Base-by-base conservation (phyloP, 2,329 filamentous ascomycete species). In the Colletotrichum liriopes region DNA sequence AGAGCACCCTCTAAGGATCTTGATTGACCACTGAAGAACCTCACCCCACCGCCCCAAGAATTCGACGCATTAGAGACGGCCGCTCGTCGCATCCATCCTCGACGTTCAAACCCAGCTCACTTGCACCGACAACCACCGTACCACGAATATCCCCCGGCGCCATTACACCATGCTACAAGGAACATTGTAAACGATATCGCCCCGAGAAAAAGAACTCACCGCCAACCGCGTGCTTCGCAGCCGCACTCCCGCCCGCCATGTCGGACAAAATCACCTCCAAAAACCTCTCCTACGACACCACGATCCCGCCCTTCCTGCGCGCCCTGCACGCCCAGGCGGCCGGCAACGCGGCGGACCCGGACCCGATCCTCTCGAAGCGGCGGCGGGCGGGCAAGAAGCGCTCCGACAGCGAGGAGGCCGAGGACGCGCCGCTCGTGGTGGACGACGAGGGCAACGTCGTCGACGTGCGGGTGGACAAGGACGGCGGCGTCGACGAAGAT, bases 361-460 rank as follows among this genome's bases (percentile, higher is more conserved):
- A 90, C 67, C 86, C 87, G 5, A 82, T 89, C 52, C 82, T 89
- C 47, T 84, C 87, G 1, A 84, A 82, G 7, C 84, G 84, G 23
- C 82, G 87, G 2, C 83, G 88, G n/a, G 83, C 86, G 60, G 81
- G 77, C 70, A 88, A 85, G 82, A 88, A 84, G 82, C 87, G 86
- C 45, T 89, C 88, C 20, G 89, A 84, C 71, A 91, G 92, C 75
- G 91, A 92, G 51, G 91, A 94, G 72, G 93, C 92, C 16, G 93
- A 96, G 76, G 93, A 96, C 79, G 92, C 87, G 61, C 94, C 94
- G 0, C 86, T 94, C 0, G 90, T 94, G 63, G 90, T 96, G 5
- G 89, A 96, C 75, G 93, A 94, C 78, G 86, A 88, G 5, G 93
- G 90, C 61, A 92, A 94, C 66, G 87, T 92, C 39, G 87, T 92